A percentile compares a stretch with the other conserved stretches of the same genome.
These are phyloP conservation scores for Leishmania gerbilli DNA, from an alignment of 208 protist species.

Conservation along the genomic window DNA sequence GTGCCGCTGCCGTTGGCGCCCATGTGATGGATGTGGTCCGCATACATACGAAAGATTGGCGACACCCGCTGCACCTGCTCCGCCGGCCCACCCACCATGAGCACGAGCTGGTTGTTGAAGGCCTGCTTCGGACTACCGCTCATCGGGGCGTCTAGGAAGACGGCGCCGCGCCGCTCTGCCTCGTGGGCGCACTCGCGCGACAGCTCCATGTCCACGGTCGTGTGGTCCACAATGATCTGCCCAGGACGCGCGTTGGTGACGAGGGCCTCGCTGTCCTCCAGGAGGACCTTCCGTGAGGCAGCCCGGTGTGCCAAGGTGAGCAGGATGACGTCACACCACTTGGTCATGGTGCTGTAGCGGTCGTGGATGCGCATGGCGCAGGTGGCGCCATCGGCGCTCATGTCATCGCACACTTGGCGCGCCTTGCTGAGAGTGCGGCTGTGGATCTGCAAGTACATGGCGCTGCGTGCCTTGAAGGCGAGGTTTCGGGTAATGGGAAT, in stretches of 20 bases:
- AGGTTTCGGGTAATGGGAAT: conserved; percentile 85
- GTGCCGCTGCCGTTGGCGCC: conserved; percentile 77
- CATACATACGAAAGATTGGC: conserved; percentile 88
- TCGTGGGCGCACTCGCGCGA: conserved; percentile 68
- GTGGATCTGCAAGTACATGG: conserved; percentile 88
- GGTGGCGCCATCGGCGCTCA: conserved; percentile 78
- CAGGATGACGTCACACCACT: conserved; percentile 88
- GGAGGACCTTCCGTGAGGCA: conserved; percentile 55
- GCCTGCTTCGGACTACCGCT: conserved; percentile 77
- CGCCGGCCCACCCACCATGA: conserved; percentile 83
- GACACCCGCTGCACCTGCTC: conserved; percentile 75
- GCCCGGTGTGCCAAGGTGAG: conserved; percentile 55
- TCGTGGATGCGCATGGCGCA: conserved; percentile 88
- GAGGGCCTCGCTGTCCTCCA: conserved; percentile 71
- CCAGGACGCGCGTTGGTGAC: conserved; percentile 69
- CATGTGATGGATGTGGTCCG: conserved; percentile 85
- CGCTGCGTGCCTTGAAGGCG: conserved; percentile 85
- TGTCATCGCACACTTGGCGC: conserved; percentile 70
- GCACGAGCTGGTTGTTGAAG: conserved; percentile 81
- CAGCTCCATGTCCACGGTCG: conserved; percentile 78
- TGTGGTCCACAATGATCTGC: conserved; percentile 91
- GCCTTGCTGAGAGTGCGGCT: conserved; percentile 71
- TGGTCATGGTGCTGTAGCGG: conserved; percentile 80
- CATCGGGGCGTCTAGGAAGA: conserved; percentile 87
- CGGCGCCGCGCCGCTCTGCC: conserved; percentile 65